A percentile compares a stretch with the other conserved stretches of the same genome.
Evolutionary conservation across 192 early-diverging fungal genomes (phyloP).

Genomic region (Neocallimastix lanati): DNA sequence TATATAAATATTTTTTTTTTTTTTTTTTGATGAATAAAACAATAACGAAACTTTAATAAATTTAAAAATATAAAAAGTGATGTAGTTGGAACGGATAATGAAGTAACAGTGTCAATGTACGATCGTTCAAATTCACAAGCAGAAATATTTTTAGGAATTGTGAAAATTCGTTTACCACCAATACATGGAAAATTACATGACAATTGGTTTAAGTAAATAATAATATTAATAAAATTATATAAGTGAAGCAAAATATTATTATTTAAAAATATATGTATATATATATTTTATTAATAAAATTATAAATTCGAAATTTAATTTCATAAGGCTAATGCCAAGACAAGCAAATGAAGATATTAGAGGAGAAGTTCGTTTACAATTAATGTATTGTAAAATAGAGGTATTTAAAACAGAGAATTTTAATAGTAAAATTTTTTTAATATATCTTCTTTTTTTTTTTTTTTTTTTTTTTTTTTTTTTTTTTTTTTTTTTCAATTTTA

Average conservation of each 20-base stretch:
- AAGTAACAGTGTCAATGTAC: conserved; percentile 29
- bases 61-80: too few species aligned
- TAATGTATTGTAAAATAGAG: conserved; percentile 22
- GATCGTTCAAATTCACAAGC: conserved; percentile 12
- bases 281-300: too few species aligned
- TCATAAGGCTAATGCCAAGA: conserved; percentile 16
- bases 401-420: conserved; percentile 8
- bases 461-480: too few species aligned
- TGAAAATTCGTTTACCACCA: conserved; percentile 20
- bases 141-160: conserved; percentile 25
- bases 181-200: conserved; percentile 29
- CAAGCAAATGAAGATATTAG: conserved; percentile 20
- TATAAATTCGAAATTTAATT: not conserved
- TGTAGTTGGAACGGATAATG: conserved; percentile 18
- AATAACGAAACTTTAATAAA: too few species aligned
- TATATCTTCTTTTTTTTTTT: too few species aligned
- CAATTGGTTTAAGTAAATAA: conserved; percentile 22
- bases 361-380: conserved; percentile 27
- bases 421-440: too few species aligned
- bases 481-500: too few species aligned
- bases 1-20: too few species aligned
- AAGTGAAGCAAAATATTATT: too few species aligned
- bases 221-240: not conserved
- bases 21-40: too few species aligned
- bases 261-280: too few species aligned